Evolutionary conservation across 1,139 yeast species (phyloP), one percentile per base, ranked within the genome.

Genomic region (Taphrina deformans): DNA sequence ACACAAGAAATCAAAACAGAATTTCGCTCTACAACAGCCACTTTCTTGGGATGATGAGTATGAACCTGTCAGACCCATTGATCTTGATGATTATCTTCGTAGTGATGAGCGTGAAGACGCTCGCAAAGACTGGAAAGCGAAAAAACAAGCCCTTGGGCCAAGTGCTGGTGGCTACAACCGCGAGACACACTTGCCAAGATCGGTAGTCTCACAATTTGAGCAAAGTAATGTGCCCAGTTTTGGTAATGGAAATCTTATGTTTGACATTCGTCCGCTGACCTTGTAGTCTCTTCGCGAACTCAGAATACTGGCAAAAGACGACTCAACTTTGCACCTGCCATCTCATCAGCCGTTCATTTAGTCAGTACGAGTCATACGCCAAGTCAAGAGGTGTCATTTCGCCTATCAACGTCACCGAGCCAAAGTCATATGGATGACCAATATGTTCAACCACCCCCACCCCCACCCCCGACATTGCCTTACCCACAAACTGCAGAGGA

Each of bases 41-140:
- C 55, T 40, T 3, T 16, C 45, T 1, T 59, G 63, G 63, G 51
- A 41, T 2, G 63, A 51, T 26, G 46, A 52, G 14, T 59, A 59
- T 41, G 63, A 59, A 12, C 56, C 56, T 7, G 16, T 29, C 16
- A 40, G 50, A 12, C 63, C 63, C 7, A 50, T 50, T 16, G 63
- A 59, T 14, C 38, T 59, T 27, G 46, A 40, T 12, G 51, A 48
- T n/a, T 59, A 41, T 31, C 51, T 59, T 2, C 38, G n/a, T 5
- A 59, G 63, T 21, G 56, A 38, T 7, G 63, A 59, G 16, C 53
- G 46, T 12, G 35, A 21, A 21, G 46, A 35, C 4, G 55, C 51
- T 35, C 53, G 40, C 4, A 18, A 23, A n/a, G 46, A 46, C 14
- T 58, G 62, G 62, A 14, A 4, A 2, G n/a, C 27, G 26, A 31